Conservation (phyloP, 495 filamentous ascomycete species). For the Penicillium longicatenatum region DNA sequence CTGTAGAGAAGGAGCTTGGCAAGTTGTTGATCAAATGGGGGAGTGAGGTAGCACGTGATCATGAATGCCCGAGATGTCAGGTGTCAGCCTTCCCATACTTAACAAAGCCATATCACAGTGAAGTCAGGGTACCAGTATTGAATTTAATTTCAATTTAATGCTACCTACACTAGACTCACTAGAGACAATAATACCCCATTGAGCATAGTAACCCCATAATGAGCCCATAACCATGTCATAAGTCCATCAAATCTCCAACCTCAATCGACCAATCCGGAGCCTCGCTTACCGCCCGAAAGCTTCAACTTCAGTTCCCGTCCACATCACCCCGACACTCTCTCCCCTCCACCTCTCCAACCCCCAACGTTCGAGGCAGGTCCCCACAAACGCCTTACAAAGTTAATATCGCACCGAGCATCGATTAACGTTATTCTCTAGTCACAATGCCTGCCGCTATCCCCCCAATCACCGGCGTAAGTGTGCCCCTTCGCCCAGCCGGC, state of each 20-base stretch:
- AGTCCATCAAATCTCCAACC: background rate
- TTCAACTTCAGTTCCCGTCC: constrained; percentile 40
- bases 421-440: constrained; percentile 26
- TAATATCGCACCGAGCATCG: constrained; percentile 13
- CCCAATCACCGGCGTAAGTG: constrained; percentile 54
- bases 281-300: constrained; percentile 49
- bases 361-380: constrained; percentile 26
- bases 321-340: constrained; percentile 33
- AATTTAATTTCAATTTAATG: background rate
- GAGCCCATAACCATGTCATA: constrained; percentile 5
- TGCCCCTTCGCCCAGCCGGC: constrained; percentile 24
- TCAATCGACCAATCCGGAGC: constrained; percentile 34
- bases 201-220: background rate
- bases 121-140: background rate
- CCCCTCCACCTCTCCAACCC: constrained; percentile 29
- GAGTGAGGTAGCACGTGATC: background rate
- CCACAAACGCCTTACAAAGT: constrained; percentile 10
- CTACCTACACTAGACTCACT: background rate
- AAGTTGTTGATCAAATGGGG: constrained; percentile 17
- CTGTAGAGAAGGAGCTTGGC: constrained; percentile 7
- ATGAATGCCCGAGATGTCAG: constrained; percentile 6
- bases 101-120: background rate
- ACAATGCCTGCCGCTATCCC: constrained; percentile 49
- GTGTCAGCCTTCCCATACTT: background rate
- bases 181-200: background rate